Evolutionary conservation across 345 rosid genomes (phyloP), one percentile per base, ranked within the genome.

Genomic region (Erysimum cheiranthoides): DNA sequence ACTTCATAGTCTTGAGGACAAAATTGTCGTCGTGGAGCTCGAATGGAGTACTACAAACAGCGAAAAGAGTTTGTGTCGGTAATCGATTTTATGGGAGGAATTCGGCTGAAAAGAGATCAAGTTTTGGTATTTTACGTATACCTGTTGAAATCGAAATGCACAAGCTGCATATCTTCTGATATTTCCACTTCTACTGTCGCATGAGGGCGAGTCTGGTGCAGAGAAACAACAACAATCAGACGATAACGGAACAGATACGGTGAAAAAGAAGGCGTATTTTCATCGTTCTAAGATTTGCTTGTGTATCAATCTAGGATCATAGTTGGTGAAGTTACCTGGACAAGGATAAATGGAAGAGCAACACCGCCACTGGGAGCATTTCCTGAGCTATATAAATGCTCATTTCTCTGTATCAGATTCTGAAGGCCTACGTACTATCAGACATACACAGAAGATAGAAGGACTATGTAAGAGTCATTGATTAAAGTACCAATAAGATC

Each of bases 161-260:
- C 98, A 21, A 96, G 88, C 87, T 96, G 99, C 99, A 96, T 96
- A 75, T 96, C 99, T 88, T 96, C 99, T 32, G 99, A 96, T 86
- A 96, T 93, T 83, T 96, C 99, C 70, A 96, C 98, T 83, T 96
- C 99, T 61, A 96, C 99, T 21, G 97, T 96, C 36, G 99, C 99
- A 76, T 96, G 98, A 68, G 99, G 99, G 34, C 96, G 93, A 16
- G 98, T 93, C 98, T 96, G 62, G 67, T 57, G 64, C 34, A 40
- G 40, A 36, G 54, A 8, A 30, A 56, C 28, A 57, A 31, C 18
- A 45, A 56, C 5, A 14, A 36, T 61, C 52, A 69, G 61, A n/a
- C 17, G 11, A 35, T 66, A 39, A 38, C 7, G 16, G 4, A 56
- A 32, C 39, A 34, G 4, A 5, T 35, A 35, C 6, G 25, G 18